A percentile compares a stretch with the other conserved stretches of the same genome.
Evolutionary conservation across 495 filamentous ascomycete genomes (phyloP).

Genomic region (Penicillium desertorum): DNA sequence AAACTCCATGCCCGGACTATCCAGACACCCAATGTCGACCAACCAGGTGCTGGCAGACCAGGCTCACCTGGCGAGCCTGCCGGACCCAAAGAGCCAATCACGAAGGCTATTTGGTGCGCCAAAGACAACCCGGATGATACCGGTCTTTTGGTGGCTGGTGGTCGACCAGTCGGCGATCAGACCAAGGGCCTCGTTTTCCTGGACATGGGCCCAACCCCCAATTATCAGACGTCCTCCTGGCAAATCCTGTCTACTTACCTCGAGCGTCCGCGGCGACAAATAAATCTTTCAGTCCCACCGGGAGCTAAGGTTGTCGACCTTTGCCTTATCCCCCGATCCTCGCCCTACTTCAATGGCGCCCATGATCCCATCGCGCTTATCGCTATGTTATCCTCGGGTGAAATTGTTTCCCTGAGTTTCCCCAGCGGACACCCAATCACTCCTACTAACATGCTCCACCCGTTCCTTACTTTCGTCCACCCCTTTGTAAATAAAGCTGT

Average conservation of each 20-base stretch:
- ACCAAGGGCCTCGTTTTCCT: conserved; percentile 80
- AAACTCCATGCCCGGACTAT: conserved; percentile 81
- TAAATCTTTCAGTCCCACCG: conserved; percentile 73
- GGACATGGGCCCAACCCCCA: conserved; percentile 84
- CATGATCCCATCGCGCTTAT: conserved; percentile 88
- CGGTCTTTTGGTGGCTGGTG: conserved; percentile 82
- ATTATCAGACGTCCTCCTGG: conserved; percentile 88
- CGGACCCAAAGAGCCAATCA: conserved; percentile 67
- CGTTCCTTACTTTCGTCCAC: conserved; percentile 79
- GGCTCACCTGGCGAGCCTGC: conserved; percentile 43
- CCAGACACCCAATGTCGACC: conserved; percentile 67
- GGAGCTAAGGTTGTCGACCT: conserved; percentile 79
- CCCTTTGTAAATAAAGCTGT: conserved; percentile 75
- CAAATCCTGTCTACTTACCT: conserved; percentile 76
- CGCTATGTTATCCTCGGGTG: conserved; percentile 76
- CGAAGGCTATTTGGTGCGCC: conserved; percentile 82
- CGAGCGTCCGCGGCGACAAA: conserved; percentile 63
- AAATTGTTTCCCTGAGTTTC: conserved; percentile 84
- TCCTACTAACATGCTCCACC: conserved; percentile 86
- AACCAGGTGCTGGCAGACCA: conserved; percentile 50
- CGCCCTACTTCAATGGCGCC: conserved; percentile 80
- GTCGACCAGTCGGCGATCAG: conserved; percentile 59
- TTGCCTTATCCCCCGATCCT: conserved; percentile 74
- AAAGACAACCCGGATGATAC: conserved; percentile 92
- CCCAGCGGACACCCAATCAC: conserved; percentile 87